These are phyloP conservation scores for Coelastrella sp. DNA, from an alignment of 139 green algal genomes.

Conservation along the genomic window DNA sequence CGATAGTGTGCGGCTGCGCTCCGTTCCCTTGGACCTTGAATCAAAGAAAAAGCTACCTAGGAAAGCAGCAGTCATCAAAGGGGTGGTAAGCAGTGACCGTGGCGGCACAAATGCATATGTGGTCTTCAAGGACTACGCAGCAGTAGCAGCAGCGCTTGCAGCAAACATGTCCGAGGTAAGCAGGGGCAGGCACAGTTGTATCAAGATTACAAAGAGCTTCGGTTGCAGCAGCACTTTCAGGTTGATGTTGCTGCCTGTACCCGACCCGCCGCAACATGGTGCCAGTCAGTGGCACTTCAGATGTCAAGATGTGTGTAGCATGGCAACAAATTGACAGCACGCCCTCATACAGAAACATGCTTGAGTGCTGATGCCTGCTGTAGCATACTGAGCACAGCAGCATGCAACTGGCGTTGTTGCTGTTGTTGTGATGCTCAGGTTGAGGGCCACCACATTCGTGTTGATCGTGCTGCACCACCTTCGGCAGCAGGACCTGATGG, in stretches of 20 bases:
- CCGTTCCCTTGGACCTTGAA: slow-evolving; percentile 63
- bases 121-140: slow-evolving; percentile 69
- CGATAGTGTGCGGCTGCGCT: slow-evolving; percentile 83
- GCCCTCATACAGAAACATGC: neutral
- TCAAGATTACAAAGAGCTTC: neutral
- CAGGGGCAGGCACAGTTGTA: neutral
- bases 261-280: neutral
- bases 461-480: slow-evolving; percentile 74
- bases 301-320: too few relatives aligned
- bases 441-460: slow-evolving; percentile 82
- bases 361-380: neutral
- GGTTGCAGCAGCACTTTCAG: neutral
- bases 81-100: slow-evolving; percentile 55
- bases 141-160: slow-evolving; percentile 62
- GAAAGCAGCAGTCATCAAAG: slow-evolving; percentile 62
- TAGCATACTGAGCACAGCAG: neutral
- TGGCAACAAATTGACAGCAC: too few relatives aligned
- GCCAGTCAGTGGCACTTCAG: too few relatives aligned
- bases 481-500: neutral
- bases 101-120: slow-evolving; percentile 81
- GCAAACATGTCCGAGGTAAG: slow-evolving; percentile 81
- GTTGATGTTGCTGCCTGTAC: neutral
- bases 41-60: slow-evolving; percentile 60
- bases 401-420: neutral
- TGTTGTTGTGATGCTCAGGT: slow-evolving; percentile 54